Evolutionary conservation across 768 basidiomycete genomes (phyloP).

Genomic region (Suillus plorans): DNA sequence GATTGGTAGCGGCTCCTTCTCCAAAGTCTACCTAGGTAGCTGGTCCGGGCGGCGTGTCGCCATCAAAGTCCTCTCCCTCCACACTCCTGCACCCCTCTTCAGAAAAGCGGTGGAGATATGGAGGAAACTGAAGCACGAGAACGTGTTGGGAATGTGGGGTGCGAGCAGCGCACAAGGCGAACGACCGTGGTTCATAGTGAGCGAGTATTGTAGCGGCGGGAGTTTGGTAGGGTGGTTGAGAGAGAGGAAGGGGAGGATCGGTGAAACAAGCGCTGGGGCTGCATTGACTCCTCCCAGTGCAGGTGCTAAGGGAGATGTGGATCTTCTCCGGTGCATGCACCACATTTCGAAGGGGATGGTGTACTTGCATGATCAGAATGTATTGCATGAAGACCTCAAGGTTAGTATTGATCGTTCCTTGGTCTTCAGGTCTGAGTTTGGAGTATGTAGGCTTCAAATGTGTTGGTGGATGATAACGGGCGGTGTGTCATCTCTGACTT

Average conservation of each 20-base stretch:
- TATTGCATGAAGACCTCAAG: constrained; percentile 76
- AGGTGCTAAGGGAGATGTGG: background rate
- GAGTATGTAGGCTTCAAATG: constrained; percentile 59
- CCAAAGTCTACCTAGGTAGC: constrained; percentile 72
- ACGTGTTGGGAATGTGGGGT: constrained; percentile 16
- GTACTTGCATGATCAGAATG: constrained; percentile 15
- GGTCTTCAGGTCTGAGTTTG: background rate
- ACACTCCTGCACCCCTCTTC: constrained; percentile 64
- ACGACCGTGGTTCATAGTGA: constrained; percentile 8
- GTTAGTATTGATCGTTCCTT: constrained; percentile 33
- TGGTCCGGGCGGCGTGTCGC: constrained; percentile 70
- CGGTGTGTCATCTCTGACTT: constrained; percentile 81
- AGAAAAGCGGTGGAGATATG: constrained; percentile 34
- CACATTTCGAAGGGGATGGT: constrained; percentile 16
- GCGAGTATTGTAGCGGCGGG: background rate
- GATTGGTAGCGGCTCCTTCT: constrained; percentile 75
- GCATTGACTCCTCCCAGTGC: background rate
- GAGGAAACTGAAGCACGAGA: constrained; percentile 12
- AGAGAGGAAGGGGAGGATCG: constrained; percentile 28
- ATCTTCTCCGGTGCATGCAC: constrained; percentile 10
- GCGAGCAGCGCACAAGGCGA: constrained; percentile 13
- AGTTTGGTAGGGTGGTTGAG: constrained; percentile 46
- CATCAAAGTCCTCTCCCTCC: constrained; percentile 68
- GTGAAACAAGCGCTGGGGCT: background rate
- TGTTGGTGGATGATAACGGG: constrained; percentile 67